Conservation (phyloP, 371 early-diverging fungal genomes). For the Actinomortierella wolfii region DNA sequence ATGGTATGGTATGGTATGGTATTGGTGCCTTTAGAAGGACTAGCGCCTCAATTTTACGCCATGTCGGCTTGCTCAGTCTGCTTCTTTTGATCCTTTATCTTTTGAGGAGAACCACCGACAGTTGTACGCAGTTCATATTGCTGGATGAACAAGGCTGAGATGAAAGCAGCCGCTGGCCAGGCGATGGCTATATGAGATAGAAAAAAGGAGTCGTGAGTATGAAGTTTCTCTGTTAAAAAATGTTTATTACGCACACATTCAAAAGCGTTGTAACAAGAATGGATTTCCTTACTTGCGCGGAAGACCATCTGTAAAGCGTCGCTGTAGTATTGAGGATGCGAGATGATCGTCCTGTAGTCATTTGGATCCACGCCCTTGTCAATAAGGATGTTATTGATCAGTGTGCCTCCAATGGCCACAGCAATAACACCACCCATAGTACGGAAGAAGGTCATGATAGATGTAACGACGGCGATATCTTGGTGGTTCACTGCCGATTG, state of each 20-base stretch:
- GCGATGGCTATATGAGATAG: slow-evolving; percentile 40
- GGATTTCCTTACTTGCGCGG: slow-evolving; percentile 28
- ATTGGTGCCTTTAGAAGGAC: too few relatives aligned
- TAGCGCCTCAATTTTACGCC: too few relatives aligned
- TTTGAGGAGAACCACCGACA: slow-evolving; percentile 11
- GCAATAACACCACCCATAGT: slow-evolving; percentile 66
- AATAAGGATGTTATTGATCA: slow-evolving; percentile 49
- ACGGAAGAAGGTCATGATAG: slow-evolving; percentile 64
- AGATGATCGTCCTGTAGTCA: slow-evolving; percentile 8
- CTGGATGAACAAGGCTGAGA: slow-evolving; percentile 56
- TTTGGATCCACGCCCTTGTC: slow-evolving; percentile 19
- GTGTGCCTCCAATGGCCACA: slow-evolving; percentile 54
- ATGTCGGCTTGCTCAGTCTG: too few relatives aligned
- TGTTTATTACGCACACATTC: too few relatives aligned
- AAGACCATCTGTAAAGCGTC: slow-evolving; percentile 26
- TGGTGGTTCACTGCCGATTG: slow-evolving; percentile 57
- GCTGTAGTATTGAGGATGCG: slow-evolving; percentile 24
- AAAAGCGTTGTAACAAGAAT: too few relatives aligned
- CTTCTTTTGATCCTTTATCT: too few relatives aligned
- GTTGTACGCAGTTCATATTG: slow-evolving; percentile 53
- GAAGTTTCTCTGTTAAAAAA: too few relatives aligned
- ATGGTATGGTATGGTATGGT: too few relatives aligned
- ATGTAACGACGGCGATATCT: slow-evolving; percentile 66
- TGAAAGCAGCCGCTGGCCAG: slow-evolving; percentile 38
- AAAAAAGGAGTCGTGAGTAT: too few relatives aligned